Percentiles rank a stretch among this genome's conserved stretches.
Evolutionary conservation across 1,284 basidiomycete species (phyloP).

Genomic region (Sutorius eximius): DNA sequence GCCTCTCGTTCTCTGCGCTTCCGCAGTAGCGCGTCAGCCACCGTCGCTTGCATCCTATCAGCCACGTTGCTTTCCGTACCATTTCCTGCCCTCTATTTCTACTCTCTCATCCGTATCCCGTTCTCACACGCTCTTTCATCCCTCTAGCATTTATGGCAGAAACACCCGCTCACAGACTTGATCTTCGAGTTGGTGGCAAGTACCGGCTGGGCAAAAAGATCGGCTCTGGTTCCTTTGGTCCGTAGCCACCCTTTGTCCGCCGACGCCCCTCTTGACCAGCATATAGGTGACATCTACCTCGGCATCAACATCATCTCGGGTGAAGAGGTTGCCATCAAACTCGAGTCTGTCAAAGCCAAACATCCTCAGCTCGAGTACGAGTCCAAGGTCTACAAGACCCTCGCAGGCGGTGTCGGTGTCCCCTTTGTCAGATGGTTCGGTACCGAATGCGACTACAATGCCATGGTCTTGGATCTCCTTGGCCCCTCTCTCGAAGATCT

Average conservation of each 20-base stretch:
- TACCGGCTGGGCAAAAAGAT: conserved; percentile 99
- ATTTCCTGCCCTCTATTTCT: conserved; percentile 18
- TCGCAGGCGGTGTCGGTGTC: conserved; percentile 97
- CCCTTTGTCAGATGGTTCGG: conserved; percentile 99
- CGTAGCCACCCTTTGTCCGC: conserved; percentile 33
- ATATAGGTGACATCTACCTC: conserved; percentile 94
- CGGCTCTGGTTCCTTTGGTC: conserved; percentile 97
- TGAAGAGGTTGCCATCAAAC: conserved; percentile 99
- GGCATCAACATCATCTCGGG: conserved; percentile 99
- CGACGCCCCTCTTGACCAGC: background rate
- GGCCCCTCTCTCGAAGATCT: conserved; percentile 98
- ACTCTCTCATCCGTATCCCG: background rate
- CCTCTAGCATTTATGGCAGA: conserved; percentile 59
- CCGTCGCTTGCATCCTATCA: conserved; percentile 12
- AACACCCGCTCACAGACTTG: conserved; percentile 71
- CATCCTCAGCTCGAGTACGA: conserved; percentile 99
- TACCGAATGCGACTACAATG: conserved; percentile 99
- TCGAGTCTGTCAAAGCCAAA: conserved; percentile 99
- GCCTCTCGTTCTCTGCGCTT: background rate
- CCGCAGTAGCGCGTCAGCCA: conserved; percentile 29
- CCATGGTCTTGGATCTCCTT: conserved; percentile 98
- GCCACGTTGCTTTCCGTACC: conserved; percentile 18
- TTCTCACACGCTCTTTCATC: conserved; percentile 14
- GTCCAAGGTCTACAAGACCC: conserved; percentile 95
- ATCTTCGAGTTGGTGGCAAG: conserved; percentile 96